Evolutionary conservation across 1,284 basidiomycete genomes (phyloP).

Genomic region (Heliocybe sulcata): DNA sequence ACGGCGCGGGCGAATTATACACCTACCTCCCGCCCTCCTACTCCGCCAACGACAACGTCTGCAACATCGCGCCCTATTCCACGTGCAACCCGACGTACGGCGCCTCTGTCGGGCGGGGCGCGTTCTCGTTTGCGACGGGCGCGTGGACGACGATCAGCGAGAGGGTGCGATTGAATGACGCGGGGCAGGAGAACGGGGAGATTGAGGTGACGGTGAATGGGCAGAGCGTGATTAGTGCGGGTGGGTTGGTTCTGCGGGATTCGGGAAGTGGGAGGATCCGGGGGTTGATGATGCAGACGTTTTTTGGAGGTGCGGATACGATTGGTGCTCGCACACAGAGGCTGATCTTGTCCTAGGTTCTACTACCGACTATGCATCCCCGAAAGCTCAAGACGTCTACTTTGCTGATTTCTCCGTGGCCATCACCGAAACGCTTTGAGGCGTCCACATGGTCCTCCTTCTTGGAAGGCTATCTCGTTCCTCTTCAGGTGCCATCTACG

Average conservation of each 20-base stretch:
- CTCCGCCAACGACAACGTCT: slow-evolving; percentile 46
- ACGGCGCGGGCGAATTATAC: slow-evolving; percentile 50
- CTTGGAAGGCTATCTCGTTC: too few species aligned
- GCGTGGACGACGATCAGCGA: slow-evolving; percentile 57
- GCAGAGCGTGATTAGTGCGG: slow-evolving; percentile 44
- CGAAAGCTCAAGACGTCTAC: slow-evolving; percentile 47
- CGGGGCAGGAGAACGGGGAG: slow-evolving; percentile 51
- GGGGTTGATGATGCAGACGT: slow-evolving; percentile 62
- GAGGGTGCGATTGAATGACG: slow-evolving; percentile 55
- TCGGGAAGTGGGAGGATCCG: slow-evolving; percentile 37
- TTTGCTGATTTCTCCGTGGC: slow-evolving; percentile 63
- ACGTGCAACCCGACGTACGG: slow-evolving; percentile 60
- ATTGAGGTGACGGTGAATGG: slow-evolving; percentile 53
- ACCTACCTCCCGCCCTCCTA: slow-evolving; percentile 41
- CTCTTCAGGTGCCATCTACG: too few species aligned
- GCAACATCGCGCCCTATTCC: slow-evolving; percentile 41
- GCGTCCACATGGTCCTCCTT: too few species aligned
- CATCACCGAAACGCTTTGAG: slow-evolving; percentile 42
- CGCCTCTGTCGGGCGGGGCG: slow-evolving; percentile 67
- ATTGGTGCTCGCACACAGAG: slow-evolving; percentile 5
- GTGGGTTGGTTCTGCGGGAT: slow-evolving; percentile 41
- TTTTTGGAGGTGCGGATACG: slow-evolving; percentile 48
- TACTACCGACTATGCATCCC: slow-evolving; percentile 39
- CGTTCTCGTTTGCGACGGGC: slow-evolving; percentile 56
- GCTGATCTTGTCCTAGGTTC: slow-evolving; percentile 25